Base-by-base conservation (phyloP, 2,329 filamentous ascomycete species). In the Thelonectria blattea region DNA sequence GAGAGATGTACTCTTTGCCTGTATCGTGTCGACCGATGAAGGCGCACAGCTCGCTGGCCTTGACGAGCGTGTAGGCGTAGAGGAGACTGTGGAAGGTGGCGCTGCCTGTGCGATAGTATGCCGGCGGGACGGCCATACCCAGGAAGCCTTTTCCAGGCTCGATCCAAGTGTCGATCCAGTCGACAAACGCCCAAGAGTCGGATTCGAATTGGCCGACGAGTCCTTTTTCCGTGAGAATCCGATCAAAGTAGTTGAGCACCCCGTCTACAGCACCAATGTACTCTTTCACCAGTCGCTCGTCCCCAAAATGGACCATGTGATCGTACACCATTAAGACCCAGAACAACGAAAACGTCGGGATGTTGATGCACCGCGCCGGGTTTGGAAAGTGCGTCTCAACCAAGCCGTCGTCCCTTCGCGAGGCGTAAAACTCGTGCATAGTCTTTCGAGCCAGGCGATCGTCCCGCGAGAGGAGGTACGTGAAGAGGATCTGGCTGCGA, bases 291-390 rank as follows among this genome's bases (percentile, higher is more conserved):
- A 61, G 27, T 3, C 30, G 15, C 34, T 52, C 58, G 14, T 61
- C 58, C 18, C 58, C 58, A 27, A 61, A 61, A 27, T 61, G 49
- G 42, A 61, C 42, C 53, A 61, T 57, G 48, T 61, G 58, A 37
- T 61, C 53, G 18, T 61, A 52, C 5, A 61, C n/a, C 53, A 61
- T 61, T 24, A 53, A 37, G 14, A 61, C 43, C 58, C 53, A 61
- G 34, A 61, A 61, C 7, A 61, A 37, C 1, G 53, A 57, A 11
- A 57, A 61, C 2, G 58, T 61, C 3, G 58, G 58, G 15, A 61
- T 61, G 48, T 48, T 56, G 20, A 57, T 53, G 34, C 42, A 57
- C 5, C 53, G 58, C 3, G 18, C 42, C 5, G 52, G 42, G 11
- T 57, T 61, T 3, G 58, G 58, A 7, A 48, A 61, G 20, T 61